These are phyloP conservation scores for Tuber umbilicatum DNA, from an alignment of 495 filamentous ascomycete genomes.

Conservation along the genomic window DNA sequence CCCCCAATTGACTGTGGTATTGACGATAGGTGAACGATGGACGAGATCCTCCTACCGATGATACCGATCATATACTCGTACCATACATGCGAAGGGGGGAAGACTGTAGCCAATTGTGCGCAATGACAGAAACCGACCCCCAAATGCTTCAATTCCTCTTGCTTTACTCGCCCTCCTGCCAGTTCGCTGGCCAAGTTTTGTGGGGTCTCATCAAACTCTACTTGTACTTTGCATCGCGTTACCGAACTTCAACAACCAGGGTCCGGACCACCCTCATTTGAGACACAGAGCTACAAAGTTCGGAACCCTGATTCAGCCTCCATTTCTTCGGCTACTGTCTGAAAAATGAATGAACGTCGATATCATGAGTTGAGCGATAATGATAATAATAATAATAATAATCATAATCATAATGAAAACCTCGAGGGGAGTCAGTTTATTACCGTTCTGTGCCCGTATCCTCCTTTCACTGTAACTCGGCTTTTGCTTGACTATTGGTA, in stretches of 20 bases:
- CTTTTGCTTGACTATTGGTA: neutral
- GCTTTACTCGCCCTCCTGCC: neutral
- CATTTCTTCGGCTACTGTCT: neutral
- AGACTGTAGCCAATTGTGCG: neutral
- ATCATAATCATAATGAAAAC: no score
- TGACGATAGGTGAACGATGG: neutral
- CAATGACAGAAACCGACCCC: neutral
- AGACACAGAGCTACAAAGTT: neutral
- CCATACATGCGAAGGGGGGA: neutral
- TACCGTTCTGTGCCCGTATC: neutral
- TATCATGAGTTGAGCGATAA: neutral
- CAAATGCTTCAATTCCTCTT: neutral
- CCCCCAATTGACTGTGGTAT: neutral
- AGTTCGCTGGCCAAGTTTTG: neutral
- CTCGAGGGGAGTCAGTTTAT: neutral
- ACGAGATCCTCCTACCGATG: neutral
- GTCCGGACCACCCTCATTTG: neutral
- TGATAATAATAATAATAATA: no score
- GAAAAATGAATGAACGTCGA: neutral
- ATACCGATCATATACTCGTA: neutral
- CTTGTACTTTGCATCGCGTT: neutral
- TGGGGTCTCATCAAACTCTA: neutral
- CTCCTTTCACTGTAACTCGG: neutral
- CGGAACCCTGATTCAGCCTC: neutral
- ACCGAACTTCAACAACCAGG: neutral